These are phyloP conservation scores for Lachancea lanzarotensis DNA, from an alignment of 805 yeast genomes.

Conservation along the genomic window DNA sequence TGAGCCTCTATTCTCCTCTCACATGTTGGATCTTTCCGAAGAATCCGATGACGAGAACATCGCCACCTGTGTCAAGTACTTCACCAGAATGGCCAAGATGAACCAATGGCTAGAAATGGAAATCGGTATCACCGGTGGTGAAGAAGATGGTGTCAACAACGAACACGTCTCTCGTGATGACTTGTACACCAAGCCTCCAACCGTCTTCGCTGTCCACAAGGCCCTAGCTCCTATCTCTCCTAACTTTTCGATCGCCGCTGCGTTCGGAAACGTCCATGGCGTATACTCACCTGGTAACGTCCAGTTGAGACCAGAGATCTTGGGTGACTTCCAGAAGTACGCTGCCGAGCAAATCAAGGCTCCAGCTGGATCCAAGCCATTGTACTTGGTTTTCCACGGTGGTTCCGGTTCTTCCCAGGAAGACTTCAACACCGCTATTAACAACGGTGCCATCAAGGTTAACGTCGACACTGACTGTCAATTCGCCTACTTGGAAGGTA, in stretches of 20 bases:
- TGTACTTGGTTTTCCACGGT: conserved; percentile 99
- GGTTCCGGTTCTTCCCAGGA: conserved; percentile 95
- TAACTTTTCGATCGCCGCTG: conserved; percentile 99
- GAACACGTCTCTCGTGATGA: conserved; percentile 81
- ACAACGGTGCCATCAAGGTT: conserved; percentile 95
- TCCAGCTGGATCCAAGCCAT: conserved; percentile 51
- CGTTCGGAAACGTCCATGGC: conserved; percentile 99
- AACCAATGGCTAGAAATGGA: conserved; percentile 99
- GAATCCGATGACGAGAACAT: conserved; percentile 96
- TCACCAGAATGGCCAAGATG: conserved; percentile 87
- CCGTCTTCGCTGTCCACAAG: conserved; percentile 84
- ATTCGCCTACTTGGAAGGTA: conserved; percentile 94
- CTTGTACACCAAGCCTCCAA: conserved; percentile 92
- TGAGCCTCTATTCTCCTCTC: conserved; percentile 96
- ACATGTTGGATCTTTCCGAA: conserved; percentile 97
- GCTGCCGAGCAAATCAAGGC: conserved; percentile 63
- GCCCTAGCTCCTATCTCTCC: conserved; percentile 89
- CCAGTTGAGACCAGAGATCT: conserved; percentile 81
- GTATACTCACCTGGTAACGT: conserved; percentile 99
- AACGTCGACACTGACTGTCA: conserved; percentile 99
- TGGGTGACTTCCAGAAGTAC: conserved; percentile 92
- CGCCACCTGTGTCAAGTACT: conserved; percentile 87
- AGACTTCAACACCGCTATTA: conserved; percentile 88
- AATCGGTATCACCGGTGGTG: conserved; percentile 99
- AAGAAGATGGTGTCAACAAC: conserved; percentile 99